phyloP scores from a whole-genome alignment of 2,329 filamentous ascomycete genomes.

The Bisporella sp. region DNA sequence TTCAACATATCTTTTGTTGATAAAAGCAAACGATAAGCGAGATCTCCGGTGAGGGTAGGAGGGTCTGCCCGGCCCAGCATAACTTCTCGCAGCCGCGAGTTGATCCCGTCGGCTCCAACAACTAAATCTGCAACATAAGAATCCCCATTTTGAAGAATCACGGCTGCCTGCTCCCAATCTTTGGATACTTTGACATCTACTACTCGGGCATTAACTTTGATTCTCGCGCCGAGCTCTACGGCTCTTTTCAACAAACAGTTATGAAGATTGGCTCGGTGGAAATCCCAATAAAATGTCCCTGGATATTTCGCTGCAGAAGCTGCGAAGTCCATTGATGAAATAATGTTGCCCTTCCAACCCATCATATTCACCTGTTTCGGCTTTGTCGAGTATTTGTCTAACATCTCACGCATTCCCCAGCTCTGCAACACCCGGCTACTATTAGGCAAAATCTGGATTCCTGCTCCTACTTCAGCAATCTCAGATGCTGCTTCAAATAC shows the following conservation, averaged over 20 bases:
- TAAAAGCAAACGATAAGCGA: constrained; percentile 39
- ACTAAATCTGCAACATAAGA: constrained; percentile 30
- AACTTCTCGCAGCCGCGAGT: constrained; percentile 30
- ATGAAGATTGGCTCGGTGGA: constrained; percentile 41
- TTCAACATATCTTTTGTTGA: constrained; percentile 34
- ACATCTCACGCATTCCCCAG: constrained; percentile 17
- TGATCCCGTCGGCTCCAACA: constrained; percentile 36
- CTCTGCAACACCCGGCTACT: constrained; percentile 15
- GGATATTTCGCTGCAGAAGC: constrained; percentile 17
- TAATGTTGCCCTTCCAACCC: constrained; percentile 28
- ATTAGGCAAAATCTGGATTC: constrained; percentile 24
- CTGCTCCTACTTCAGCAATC: constrained; percentile 33
- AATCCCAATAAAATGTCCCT: constrained; percentile 34
- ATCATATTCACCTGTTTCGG: constrained; percentile 45
- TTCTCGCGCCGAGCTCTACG: constrained; percentile 29
- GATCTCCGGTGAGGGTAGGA: constrained; percentile 37
- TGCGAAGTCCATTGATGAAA: constrained; percentile 15
- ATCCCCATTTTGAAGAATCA: constrained; percentile 21
- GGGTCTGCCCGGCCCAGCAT: constrained; percentile 38
- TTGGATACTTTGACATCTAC: constrained; percentile 22
- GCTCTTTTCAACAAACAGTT: constrained; percentile 35
- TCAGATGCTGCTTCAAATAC: constrained; percentile 35
- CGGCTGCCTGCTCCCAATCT: constrained; percentile 13
- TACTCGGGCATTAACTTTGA: constrained; percentile 34
- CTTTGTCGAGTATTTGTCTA: constrained; percentile 12